phyloP scores from a whole-genome alignment of 2,329 filamentous ascomycete genomes.

The Falciphora oryzae region DNA sequence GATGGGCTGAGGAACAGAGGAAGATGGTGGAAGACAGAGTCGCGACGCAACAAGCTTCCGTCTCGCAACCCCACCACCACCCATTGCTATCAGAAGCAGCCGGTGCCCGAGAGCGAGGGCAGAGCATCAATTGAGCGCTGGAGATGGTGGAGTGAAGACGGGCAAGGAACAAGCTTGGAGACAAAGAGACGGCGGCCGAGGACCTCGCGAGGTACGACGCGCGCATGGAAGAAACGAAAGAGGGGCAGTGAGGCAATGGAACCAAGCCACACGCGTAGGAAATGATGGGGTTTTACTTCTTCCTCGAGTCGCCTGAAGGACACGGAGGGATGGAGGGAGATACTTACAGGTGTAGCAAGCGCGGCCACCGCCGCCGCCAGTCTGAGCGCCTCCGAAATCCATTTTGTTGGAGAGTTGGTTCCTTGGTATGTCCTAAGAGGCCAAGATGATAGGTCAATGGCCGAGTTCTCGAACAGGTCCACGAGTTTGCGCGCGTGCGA shows the following conservation, averaged over 20 bases:
- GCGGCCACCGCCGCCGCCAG: slow-evolving; percentile 8
- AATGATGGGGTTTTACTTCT: not conserved
- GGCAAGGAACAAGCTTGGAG: not conserved
- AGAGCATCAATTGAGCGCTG: not conserved
- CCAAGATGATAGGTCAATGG: not conserved
- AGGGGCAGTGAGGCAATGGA: not conserved
- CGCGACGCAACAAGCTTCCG: not conserved
- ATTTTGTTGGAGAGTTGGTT: slow-evolving; percentile 12
- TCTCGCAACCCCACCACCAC: not conserved
- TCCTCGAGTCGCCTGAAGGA: not conserved
- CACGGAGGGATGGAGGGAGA: not conserved
- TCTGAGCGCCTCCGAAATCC: slow-evolving; percentile 18
- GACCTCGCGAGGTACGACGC: not conserved
- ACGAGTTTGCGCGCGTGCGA: not conserved
- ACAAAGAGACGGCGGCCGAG: not conserved
- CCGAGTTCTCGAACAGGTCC: not conserved
- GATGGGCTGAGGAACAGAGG: not conserved
- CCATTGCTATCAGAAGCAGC: not conserved
- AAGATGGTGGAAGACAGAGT: not conserved
- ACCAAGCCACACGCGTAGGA: not conserved
- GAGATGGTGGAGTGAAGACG: not conserved
- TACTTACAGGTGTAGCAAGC: slow-evolving; percentile 22
- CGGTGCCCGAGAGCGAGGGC: not conserved
- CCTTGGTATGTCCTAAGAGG: not conserved
- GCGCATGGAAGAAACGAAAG: not conserved